phyloP scores from a whole-genome alignment of 192 early-diverging fungal species.

The Gryganskiella cystojenkinii region DNA sequence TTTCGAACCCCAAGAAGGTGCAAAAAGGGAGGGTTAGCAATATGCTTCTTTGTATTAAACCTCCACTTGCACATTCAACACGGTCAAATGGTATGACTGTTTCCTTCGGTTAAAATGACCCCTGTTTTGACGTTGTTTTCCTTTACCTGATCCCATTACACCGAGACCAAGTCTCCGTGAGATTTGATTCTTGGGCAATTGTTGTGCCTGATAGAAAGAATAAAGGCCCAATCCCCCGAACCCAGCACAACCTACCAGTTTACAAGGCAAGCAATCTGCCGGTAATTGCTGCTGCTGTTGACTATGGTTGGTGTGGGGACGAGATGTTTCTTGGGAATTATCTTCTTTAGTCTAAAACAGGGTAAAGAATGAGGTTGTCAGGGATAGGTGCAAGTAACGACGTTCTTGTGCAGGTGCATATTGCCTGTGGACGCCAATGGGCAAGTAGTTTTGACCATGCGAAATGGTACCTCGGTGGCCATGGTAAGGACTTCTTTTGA shows the following conservation, averaged over 20 bases:
- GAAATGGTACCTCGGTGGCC: conserved; percentile 16
- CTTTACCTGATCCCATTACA: conserved; percentile 42
- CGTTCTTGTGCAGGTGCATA: not conserved
- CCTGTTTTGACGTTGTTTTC: no score
- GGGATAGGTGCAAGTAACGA: not conserved
- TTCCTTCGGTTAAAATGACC: no score
- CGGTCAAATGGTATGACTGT: no score
- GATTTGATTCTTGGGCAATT: conserved; percentile 35
- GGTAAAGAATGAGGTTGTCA: no score
- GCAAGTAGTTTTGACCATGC: not conserved
- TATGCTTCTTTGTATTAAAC: no score
- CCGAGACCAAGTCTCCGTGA: conserved; percentile 24
- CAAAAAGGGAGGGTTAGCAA: no score
- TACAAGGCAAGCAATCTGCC: conserved; percentile 43
- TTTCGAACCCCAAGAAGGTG: no score
- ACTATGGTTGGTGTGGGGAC: not conserved
- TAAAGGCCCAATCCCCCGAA: conserved; percentile 45
- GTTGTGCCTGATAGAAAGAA: conserved; percentile 43
- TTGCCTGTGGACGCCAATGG: not conserved
- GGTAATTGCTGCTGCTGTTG: conserved; percentile 19
- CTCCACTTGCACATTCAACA: no score
- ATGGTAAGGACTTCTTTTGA: conserved; percentile 19
- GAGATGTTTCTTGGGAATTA: not conserved
- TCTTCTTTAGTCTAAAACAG: not conserved
- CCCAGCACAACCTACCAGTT: conserved; percentile 31